Evolutionary conservation across 352 stramenopile genomes (phyloP), one percentile per base, ranked within the genome.

Genomic region (Pythium vanterpoolii): DNA sequence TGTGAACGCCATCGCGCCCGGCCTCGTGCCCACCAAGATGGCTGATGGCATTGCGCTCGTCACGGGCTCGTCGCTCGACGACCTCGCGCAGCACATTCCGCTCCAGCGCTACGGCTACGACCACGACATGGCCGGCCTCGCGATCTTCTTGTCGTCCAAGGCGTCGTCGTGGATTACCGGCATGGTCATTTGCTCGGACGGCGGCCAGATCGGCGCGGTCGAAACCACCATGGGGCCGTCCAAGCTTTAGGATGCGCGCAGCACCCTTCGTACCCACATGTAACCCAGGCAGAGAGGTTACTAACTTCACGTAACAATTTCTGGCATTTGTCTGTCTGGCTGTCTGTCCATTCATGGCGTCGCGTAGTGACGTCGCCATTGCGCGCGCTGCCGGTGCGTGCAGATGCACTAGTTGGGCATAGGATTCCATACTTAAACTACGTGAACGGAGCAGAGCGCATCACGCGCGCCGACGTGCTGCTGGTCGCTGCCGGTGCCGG

Each of bases 1-100:
- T 6, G 95, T 98, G n/a, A 99, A 99, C 72, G 86, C 86, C 26
- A 83, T 99, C 19, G 89, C 91, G 2, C 96, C 93, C 5, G 95
- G 96, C 18, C 89, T 97, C 60, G 86, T 98, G 18, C 88, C 86
- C 4, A 93, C 79, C 31, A 85, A 87, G 49, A 97, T 98, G 96
- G 83, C 83, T 8, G 66, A 89, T 27, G 88, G 87, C 16, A 76
- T 98, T 30, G 63, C 69, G 5, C 73, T 79, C 19, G 66, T 72
- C 50, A 78, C 69, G 2, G 66, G 78, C 3, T 75, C 62, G 36
- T 58, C 60, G 11, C 73, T 88, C 18, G 66, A 95, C 9, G 50
- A 83, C 9, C 77, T 98, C 24, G 64, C 77, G 0, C 68, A 83
- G 43, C 65, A 62, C 27, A 88, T 96, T 42, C 94, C 96, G 6